These are phyloP conservation scores for Ceratocystis albifundus DNA, from an alignment of 2,329 filamentous ascomycete species.

Conservation along the genomic window DNA sequence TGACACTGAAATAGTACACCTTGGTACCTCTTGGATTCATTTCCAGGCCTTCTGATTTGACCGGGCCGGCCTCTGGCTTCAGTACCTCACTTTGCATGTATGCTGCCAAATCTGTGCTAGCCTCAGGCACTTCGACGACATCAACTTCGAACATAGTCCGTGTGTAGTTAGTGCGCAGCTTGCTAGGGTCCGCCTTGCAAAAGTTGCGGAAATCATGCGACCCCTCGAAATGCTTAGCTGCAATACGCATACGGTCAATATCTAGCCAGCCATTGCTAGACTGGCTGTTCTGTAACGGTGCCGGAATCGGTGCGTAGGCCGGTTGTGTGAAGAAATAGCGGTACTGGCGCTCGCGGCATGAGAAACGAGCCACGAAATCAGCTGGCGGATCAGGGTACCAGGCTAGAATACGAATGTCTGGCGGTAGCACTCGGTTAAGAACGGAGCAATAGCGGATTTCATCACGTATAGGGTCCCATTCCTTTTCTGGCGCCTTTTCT, in stretches of 20 bases:
- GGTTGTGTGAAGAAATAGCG: conserved; percentile 98
- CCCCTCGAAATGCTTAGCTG: conserved; percentile 69
- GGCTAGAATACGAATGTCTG: conserved; percentile 79
- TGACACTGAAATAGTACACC: conserved; percentile 77
- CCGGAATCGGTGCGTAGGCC: conserved; percentile 53
- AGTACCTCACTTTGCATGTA: conserved; percentile 40
- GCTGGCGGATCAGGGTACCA: conserved; percentile 78
- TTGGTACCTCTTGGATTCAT: conserved; percentile 37
- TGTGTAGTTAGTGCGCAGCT: conserved; percentile 76
- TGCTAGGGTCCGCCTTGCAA: conserved; percentile 82
- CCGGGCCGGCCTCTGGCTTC: conserved; percentile 27
- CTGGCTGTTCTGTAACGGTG: conserved; percentile 27
- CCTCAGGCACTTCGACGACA: conserved; percentile 56
- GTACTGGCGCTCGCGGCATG: conserved; percentile 82
- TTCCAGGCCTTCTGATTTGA: neutral
- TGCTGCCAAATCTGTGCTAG: conserved; percentile 40
- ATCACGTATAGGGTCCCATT: conserved; percentile 59
- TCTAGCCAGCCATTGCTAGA: conserved; percentile 59
- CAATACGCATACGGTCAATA: conserved; percentile 73
- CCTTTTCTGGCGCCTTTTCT: conserved; percentile 26
- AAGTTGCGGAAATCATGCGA: conserved; percentile 93
- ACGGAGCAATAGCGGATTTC: conserved; percentile 76
- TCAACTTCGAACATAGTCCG: conserved; percentile 69
- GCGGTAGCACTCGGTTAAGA: conserved; percentile 76
- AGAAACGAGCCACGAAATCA: conserved; percentile 82